Evolutionary conservation across 176 grass and related monocot genomes (phyloP).

Genomic region (Raddia distichophylla): DNA sequence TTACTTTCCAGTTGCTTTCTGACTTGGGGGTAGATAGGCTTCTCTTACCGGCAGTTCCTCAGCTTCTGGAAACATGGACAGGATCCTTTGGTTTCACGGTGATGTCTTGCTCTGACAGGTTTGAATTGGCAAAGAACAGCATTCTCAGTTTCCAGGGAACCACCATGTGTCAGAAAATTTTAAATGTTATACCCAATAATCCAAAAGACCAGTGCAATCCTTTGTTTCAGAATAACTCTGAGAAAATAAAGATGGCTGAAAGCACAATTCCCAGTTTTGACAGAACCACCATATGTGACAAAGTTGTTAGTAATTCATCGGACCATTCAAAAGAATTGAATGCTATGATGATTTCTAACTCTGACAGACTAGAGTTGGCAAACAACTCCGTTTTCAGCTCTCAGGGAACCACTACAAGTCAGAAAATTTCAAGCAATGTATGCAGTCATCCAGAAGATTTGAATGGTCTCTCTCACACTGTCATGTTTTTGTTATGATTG

Average conservation of each 20-base stretch:
- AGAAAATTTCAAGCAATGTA: constrained; percentile 28
- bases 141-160: constrained; percentile 69
- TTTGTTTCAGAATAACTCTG: constrained; percentile 12
- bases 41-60: constrained; percentile 63
- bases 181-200: constrained; percentile 27
- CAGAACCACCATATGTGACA: constrained; percentile 24
- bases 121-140: constrained; percentile 45
- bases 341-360: neutral
- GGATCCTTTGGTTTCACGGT: constrained; percentile 60
- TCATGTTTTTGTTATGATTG: constrained; percentile 1
- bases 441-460: constrained; percentile 34
- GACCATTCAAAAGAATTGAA: constrained; percentile 26
- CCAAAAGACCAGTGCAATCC: constrained; percentile 5
- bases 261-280: constrained; percentile 22
- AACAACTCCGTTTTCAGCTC: constrained; percentile 30
- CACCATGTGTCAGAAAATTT: constrained; percentile 65
- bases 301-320: neutral
- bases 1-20: constrained; percentile 58
- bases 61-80: constrained; percentile 68
- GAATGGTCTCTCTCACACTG: constrained; percentile 28
- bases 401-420: constrained; percentile 17
- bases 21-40: constrained; percentile 62
- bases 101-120: constrained; percentile 47
- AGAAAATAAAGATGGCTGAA: constrained; percentile 4
- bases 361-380: constrained; percentile 31